These are phyloP conservation scores for Phoenix dactylifera DNA, from an alignment of 176 grass and related monocot genomes.

Conservation along the genomic window DNA sequence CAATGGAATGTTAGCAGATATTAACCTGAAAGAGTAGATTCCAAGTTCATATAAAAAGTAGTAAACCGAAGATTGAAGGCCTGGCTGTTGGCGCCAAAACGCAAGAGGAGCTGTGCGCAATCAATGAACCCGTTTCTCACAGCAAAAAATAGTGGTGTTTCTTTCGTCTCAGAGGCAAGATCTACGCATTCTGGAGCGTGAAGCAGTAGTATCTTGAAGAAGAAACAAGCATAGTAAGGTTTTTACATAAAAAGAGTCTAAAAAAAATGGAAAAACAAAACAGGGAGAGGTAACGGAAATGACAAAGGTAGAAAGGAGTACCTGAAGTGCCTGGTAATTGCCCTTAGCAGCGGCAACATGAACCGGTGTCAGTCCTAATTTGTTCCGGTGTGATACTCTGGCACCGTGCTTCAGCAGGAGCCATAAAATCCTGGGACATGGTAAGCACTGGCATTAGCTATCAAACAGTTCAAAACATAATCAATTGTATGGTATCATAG, in stretches of 20 bases:
- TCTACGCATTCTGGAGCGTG: slow-evolving; percentile 49
- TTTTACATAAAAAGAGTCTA: too few species aligned
- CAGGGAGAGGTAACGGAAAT: too few species aligned
- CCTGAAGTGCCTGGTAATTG: slow-evolving; percentile 53
- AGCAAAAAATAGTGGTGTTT: slow-evolving; percentile 55
- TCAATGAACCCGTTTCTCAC: slow-evolving; percentile 39
- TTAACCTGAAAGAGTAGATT: too few species aligned
- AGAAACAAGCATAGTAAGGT: too few species aligned
- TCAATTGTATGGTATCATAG: too few species aligned
- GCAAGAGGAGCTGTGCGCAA: slow-evolving; percentile 42
- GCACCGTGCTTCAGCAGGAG: slow-evolving; percentile 51
- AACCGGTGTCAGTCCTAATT: slow-evolving; percentile 45
- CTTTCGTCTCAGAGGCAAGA: slow-evolving; percentile 54
- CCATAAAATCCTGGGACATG: slow-evolving; percentile 35
- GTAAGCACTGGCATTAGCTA: not conserved
- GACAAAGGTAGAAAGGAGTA: slow-evolving; percentile 18
- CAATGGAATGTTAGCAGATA: not conserved
- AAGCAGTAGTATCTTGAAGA: slow-evolving; percentile 35
- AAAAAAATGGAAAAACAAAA: too few species aligned
- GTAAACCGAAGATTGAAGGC: slow-evolving; percentile 38
- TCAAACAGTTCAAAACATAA: not conserved
- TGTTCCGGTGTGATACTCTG: slow-evolving; percentile 46
- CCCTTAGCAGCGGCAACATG: slow-evolving; percentile 51
- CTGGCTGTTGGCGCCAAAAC: slow-evolving; percentile 42
- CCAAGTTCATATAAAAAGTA: too few species aligned